Conservation (phyloP, 257 asterid species). For the Solanum corneliomulleri region DNA sequence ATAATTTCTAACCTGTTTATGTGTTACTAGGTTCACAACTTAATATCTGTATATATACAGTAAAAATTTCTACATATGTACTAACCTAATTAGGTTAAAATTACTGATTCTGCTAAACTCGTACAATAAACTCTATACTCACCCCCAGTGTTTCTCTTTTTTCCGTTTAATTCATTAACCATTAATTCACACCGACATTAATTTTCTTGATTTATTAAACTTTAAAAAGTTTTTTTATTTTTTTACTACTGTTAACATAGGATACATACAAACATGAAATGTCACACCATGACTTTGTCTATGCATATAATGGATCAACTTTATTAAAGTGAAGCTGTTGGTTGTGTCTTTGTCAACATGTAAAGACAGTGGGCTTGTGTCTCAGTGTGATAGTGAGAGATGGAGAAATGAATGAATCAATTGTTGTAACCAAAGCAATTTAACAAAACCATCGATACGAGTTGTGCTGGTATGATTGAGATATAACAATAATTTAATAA, state of each 20-base stretch:
- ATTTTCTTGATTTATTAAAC: background rate
- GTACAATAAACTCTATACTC: background rate
- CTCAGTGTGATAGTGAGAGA: background rate
- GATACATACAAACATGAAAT: background rate
- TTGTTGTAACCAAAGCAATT: background rate
- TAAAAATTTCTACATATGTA: background rate
- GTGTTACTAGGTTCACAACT: background rate
- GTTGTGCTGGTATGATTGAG: background rate
- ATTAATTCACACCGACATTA: background rate
- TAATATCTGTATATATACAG: background rate
- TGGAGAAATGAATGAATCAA: background rate
- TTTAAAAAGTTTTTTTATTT: background rate
- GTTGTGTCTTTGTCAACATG: background rate
- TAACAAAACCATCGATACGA: background rate
- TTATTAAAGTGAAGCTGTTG: conserved; percentile 1
- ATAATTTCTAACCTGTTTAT: background rate
- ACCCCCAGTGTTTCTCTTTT: background rate
- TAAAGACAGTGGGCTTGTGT: background rate
- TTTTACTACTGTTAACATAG: background rate
- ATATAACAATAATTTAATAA: background rate
- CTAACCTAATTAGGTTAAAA: background rate
- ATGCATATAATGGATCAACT: conserved; percentile 1
- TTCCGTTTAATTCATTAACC: background rate
- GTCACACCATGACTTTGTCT: conserved; percentile 8
- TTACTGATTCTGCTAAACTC: background rate